Evolutionary conservation across 352 stramenopile genomes (phyloP).

Genomic region (Phytophthora vignae): DNA sequence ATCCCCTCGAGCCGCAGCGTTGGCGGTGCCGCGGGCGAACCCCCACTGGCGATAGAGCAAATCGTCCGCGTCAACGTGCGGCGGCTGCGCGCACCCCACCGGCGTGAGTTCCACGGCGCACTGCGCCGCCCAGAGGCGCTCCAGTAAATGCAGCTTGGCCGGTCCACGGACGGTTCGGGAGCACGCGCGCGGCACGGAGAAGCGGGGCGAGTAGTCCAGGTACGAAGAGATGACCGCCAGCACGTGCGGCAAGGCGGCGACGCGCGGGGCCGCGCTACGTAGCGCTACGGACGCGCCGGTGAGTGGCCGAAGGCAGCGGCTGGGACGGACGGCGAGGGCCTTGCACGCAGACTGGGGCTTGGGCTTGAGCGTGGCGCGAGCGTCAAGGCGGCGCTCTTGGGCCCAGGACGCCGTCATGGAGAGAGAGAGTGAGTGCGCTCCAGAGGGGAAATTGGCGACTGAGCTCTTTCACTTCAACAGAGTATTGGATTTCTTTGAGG

Average conservation of each 20-base stretch:
- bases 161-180: not conserved
- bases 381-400: constrained; percentile 16
- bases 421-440: too few relatives aligned
- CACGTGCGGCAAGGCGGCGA: constrained; percentile 40
- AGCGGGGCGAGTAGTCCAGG: constrained; percentile 31
- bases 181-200: constrained; percentile 33
- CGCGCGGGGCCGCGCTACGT: constrained; percentile 10
- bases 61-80: constrained; percentile 3
- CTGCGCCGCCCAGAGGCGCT: constrained; percentile 22
- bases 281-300: constrained; percentile 14
- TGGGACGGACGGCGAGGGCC: not conserved
- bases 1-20: constrained; percentile 34
- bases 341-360: not conserved
- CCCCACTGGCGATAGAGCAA: constrained; percentile 39
- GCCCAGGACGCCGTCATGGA: constrained; percentile 21
- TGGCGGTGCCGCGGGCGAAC: constrained; percentile 34
- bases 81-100: not conserved
- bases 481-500: constrained; percentile 16
- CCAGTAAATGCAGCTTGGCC: constrained; percentile 33
- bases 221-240: constrained; percentile 28
- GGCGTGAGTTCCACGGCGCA: not conserved
- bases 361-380: not conserved
- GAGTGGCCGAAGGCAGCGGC: constrained; percentile 19
- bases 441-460: constrained; percentile 22
- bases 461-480: constrained; percentile 13